Percentiles rank a stretch among this genome's conserved stretches.
Conservation (phyloP, 768 basidiomycete species). For the Tylopilus plumbeoviolaceoides region DNA sequence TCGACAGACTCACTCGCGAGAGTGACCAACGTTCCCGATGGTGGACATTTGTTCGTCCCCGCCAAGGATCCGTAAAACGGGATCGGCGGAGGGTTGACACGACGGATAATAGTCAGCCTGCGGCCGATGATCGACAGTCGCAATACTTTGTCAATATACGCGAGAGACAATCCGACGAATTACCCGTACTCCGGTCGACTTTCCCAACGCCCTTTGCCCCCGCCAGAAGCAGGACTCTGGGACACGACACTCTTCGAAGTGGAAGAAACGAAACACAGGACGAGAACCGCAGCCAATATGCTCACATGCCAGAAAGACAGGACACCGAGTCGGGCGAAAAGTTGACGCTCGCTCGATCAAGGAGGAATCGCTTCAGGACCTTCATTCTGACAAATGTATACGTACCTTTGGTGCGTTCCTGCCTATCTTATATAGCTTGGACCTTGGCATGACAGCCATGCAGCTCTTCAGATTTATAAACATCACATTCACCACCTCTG, state of each 20-base stretch:
- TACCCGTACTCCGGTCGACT: constrained; percentile 24
- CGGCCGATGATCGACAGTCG: constrained; percentile 14
- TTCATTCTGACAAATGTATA: constrained; percentile 75
- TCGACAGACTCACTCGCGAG: constrained; percentile 28
- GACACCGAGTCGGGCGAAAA: constrained; percentile 31
- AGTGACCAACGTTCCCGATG: constrained; percentile 48
- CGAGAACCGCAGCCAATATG: constrained; percentile 14
- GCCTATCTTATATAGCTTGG: neutral
- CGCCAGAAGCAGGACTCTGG: constrained; percentile 54
- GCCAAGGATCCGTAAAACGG: constrained; percentile 27
- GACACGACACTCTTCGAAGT: constrained; percentile 65
- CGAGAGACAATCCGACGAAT: constrained; percentile 21
- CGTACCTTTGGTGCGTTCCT: constrained; percentile 64
- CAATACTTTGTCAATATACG: constrained; percentile 7
- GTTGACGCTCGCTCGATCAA: constrained; percentile 26
- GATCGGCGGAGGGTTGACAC: constrained; percentile 3
- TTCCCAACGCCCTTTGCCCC: constrained; percentile 42
- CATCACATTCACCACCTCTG: constrained; percentile 74
- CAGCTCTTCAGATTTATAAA: constrained; percentile 85
- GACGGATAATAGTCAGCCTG: neutral
- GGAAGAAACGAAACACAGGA: constrained; percentile 10
- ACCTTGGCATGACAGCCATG: constrained; percentile 8
- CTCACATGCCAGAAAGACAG: constrained; percentile 15
- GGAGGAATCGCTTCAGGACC: constrained; percentile 49
- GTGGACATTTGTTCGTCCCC: constrained; percentile 71